Conservation (phyloP, 306 rosid genomes). For the Corylus americana region DNA sequence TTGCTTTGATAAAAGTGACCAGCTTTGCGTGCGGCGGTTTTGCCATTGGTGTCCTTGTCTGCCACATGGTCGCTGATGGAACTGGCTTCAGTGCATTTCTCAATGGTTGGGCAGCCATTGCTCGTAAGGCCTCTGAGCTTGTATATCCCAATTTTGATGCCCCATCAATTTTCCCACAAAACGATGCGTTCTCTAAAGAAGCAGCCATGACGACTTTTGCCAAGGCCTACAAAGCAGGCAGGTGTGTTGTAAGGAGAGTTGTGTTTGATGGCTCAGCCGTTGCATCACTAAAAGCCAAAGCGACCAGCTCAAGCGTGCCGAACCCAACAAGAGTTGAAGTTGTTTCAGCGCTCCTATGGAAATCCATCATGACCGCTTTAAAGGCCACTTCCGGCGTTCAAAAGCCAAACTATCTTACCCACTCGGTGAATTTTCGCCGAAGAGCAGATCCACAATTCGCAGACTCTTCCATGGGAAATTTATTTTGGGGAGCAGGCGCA, state of each 20-base stretch:
- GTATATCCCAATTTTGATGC: too few relatives aligned
- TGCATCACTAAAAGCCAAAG: slow-evolving; percentile 13
- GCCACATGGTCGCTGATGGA: too few relatives aligned
- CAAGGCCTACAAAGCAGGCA: background rate
- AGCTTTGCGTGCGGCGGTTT: too few relatives aligned
- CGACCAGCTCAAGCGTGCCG: background rate
- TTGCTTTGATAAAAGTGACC: too few relatives aligned
- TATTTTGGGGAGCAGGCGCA: slow-evolving; percentile 3
- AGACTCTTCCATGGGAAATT: slow-evolving; percentile 5
- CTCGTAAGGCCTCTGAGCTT: too few relatives aligned
- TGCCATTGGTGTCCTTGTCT: too few relatives aligned
- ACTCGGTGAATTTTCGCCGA: slow-evolving; percentile 11
- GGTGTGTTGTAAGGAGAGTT: background rate
- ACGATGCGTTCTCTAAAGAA: background rate
- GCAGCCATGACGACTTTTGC: background rate
- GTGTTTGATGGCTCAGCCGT: slow-evolving; percentile 14
- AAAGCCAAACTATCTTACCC: background rate
- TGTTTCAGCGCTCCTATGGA: slow-evolving; percentile 18
- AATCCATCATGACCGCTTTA: background rate
- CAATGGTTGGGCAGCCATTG: too few relatives aligned
- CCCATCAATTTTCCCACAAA: too few relatives aligned
- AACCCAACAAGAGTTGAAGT: slow-evolving; percentile 3
- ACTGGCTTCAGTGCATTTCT: too few relatives aligned
- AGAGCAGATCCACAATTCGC: slow-evolving; percentile 1
- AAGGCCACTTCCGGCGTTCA: background rate